Base-by-base conservation (phyloP, 2,329 filamentous ascomycete genomes). In the Hypoxylon sp. region DNA sequence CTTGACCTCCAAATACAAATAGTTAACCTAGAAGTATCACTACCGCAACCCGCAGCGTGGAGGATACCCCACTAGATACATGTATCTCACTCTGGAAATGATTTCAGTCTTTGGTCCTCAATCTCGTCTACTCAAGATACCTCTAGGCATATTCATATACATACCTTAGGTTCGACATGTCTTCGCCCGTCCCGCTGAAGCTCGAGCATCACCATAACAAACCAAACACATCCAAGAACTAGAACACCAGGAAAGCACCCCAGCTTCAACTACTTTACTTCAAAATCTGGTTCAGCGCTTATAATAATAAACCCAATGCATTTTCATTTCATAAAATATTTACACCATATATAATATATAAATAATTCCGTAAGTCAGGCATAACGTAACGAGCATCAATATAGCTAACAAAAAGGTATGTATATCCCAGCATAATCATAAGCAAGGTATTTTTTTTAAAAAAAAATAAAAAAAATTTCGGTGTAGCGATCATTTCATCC, bases 401-500 rank as follows among this genome's bases (percentile, higher is more conserved):
- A 19, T 44, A 44, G 9, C 39, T 22, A 44, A 44, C 22, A 19
- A 44, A 44, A 44, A 44, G 19, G 19, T 44, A 44, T 44, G 22
- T 44, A 44, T 44, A 44, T 44, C 39, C 39, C 39, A 44, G 39
- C 39, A 44, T 44, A 44, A 22, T 19, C 39, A 44, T 22, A 44
- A 44, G 39, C 39, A 44, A 44, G 39, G 39, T 44, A 44, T 44
- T 22, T 44, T 22, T 22, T 22, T 22, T 22, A 1, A 22, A 22
- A 22, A 22, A 22, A 22, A 22, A 22, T 22, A 22, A n/a, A n/a
- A 44, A 44, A 44, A 44, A 39, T 8, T 26, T 26, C 26, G 6
- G 6, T 8, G 39, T 44, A 44, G 39, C 39, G 39, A 44, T 44
- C 39, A 44, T 44, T 44, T 37, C 35, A 37, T 37, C 35, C 35